Percentiles rank a stretch among this genome's conserved stretches.
Evolutionary conservation across 2,329 filamentous ascomycete genomes (phyloP).

Genomic region (Fusarium irregulare): DNA sequence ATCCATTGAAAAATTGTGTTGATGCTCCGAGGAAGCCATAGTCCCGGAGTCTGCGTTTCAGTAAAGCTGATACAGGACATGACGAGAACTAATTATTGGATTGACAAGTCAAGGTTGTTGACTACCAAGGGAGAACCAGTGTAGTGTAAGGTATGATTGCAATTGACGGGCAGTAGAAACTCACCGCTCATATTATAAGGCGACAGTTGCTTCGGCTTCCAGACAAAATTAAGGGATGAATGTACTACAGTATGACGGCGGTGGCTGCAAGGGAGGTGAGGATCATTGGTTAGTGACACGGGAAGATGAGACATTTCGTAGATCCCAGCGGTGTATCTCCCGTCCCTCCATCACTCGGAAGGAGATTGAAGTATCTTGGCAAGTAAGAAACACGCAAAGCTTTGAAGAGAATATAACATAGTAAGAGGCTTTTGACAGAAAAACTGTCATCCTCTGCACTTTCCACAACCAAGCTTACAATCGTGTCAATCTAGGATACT

Average conservation of each 20-base stretch:
- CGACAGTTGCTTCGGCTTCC: background rate
- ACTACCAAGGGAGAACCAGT: fast-evolving
- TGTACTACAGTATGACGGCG: background rate
- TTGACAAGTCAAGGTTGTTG: background rate
- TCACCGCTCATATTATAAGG: background rate
- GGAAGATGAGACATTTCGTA: background rate
- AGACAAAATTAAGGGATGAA: fast-evolving
- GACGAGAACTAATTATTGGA: background rate
- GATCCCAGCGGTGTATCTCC: background rate
- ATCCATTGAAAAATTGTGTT: background rate
- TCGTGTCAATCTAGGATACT: background rate
- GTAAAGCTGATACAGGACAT: background rate
- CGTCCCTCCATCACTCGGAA: background rate
- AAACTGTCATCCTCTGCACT: fast-evolving
- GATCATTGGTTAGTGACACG: background rate
- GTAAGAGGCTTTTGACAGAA: background rate
- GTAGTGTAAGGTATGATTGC: fast-evolving
- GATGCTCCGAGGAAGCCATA: background rate
- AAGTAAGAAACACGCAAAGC: too few species aligned
- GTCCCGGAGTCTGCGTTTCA: background rate
- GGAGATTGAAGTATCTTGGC: background rate
- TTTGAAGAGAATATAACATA: too few species aligned
- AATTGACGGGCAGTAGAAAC: fast-evolving
- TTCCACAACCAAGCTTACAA: fast-evolving
- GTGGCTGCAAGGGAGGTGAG: background rate